phyloP scores from a whole-genome alignment of 331 rosid genomes.

The Quercus lobata region DNA sequence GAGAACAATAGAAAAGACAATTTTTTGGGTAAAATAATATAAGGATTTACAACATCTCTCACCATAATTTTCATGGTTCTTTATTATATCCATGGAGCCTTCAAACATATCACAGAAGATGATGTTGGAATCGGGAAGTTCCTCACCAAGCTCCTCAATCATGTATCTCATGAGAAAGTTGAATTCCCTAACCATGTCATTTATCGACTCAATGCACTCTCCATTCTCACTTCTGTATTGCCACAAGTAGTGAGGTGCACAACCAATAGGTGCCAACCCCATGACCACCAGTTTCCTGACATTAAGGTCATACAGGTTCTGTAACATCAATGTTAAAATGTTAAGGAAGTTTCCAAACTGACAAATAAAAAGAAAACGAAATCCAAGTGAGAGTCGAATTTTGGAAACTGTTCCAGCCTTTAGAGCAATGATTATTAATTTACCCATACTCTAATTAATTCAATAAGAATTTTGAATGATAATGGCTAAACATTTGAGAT shows the following conservation, averaged over 20 bases:
- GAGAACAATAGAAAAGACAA: neutral
- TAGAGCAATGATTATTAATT: neutral
- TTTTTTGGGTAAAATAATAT: neutral
- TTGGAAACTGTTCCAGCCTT: neutral
- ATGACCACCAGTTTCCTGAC: conserved; percentile 70
- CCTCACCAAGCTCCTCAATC: conserved; percentile 48
- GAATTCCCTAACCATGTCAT: conserved; percentile 76
- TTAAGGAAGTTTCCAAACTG: conserved; percentile 14
- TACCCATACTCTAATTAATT: neutral
- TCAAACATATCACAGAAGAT: conserved; percentile 72
- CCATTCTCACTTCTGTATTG: conserved; percentile 52
- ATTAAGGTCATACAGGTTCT: conserved; percentile 70
- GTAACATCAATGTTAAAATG: conserved; percentile 27
- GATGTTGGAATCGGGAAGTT: conserved; percentile 51
- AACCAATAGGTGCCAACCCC: conserved; percentile 93
- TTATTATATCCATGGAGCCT: conserved; percentile 78
- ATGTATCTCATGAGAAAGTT: conserved; percentile 74
- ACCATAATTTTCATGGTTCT: conserved; percentile 69
- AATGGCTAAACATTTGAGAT: neutral
- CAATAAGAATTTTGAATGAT: neutral
- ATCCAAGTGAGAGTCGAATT: neutral
- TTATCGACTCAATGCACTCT: conserved; percentile 67
- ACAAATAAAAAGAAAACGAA: neutral
- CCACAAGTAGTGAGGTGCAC: conserved; percentile 82
- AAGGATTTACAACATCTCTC: neutral